Evolutionary conservation across 2,329 filamentous ascomycete genomes (phyloP), one percentile per base, ranked within the genome.

Genomic region (Penicillium vulpinum): DNA sequence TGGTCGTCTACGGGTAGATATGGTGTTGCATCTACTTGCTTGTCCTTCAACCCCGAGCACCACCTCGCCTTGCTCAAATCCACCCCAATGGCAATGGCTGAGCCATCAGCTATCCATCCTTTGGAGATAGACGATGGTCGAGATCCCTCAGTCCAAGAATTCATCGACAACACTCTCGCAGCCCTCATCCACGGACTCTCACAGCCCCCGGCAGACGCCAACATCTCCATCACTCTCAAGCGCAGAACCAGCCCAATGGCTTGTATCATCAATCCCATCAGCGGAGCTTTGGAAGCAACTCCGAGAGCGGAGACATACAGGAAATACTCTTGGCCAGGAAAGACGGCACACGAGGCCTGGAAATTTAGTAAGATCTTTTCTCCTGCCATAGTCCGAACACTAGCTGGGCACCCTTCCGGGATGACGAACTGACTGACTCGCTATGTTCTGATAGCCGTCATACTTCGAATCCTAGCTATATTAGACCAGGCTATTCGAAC

Each of bases 311-410:
- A 68, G 5, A 60, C 54, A 29, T 33, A 52, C 24, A 63, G 62
- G n/a, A 74, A 67, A n/a, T 79, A 79, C 54, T 78, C 69, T 22
- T 87, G 84, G 69, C 85, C 85, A 13, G 85, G 83, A 15, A 81
- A 73, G 56, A 81, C 75, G 49, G 73, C 73, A 4, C 75, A 81
- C 54, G 85, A 87, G 67, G 83, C 83, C 15, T 85, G 83, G 83
- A 80, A 80, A 64, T 75, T 73, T 54, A 70, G 73, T 76, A 69
- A 38, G 68, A 18, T 39, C 28, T 18, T 28, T 9, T 16, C 11
- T 35, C 5, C 11, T 22, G 18, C 26, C 22, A 21, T 5, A 16
- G 28, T 13, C 33, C 1, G 5, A 24, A 13, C 26, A 29, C 10
- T 9, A 24, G 8, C 8, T 33, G 7, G 8, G 8, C 28, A 31